Evolutionary conservation across 495 filamentous ascomycete species (phyloP), one percentile per base, ranked within the genome.

Genomic region (Melanomma pulvis-pyrius): DNA sequence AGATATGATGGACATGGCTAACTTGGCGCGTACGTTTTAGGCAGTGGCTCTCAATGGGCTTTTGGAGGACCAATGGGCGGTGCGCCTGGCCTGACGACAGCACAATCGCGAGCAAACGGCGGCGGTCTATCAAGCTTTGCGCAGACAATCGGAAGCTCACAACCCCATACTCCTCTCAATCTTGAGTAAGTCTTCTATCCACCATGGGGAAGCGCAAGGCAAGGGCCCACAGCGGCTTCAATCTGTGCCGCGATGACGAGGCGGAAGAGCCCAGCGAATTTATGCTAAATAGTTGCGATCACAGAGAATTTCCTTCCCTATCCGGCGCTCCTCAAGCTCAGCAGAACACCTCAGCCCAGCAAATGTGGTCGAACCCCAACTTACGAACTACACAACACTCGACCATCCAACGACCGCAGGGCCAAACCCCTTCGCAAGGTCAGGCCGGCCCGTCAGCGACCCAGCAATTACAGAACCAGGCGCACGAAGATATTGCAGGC

Each of bases 251-350:
- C 22, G 15, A 11, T 21, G 9, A 19, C 6, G 44, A 46, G 13
- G 19, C 26, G 2, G 22, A 11, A 30, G n/a, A 55, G n/a, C 34
- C 34, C 12, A 41, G 24, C 17, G 17, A 57, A 26, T 49, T 44
- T 29, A 50, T 12, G 52, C 60, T 71, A 41, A 67, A 50, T 26
- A 47, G 66, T 46, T 15, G 0, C 52, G 63, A 70, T 51, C 6
- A 21, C 54, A 96, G 91, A 53, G 92, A 96, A 73, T 96, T 96
- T 68, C 92, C 92, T 44, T 90, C 89, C 0, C 76, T 96, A 70
- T 92, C 89, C 59, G 88, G 87, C 67, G 80, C 86, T 26, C 84
- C 89, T 47, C 83, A 92, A 71, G 82, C 88, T 71, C 83, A 84
- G 56, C 86, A 86, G 39, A 85, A 82, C 61, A 80, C 81, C 28